phyloP scores from a whole-genome alignment of 2,329 filamentous ascomycete genomes.

The Ilyonectria mors-panacis region DNA sequence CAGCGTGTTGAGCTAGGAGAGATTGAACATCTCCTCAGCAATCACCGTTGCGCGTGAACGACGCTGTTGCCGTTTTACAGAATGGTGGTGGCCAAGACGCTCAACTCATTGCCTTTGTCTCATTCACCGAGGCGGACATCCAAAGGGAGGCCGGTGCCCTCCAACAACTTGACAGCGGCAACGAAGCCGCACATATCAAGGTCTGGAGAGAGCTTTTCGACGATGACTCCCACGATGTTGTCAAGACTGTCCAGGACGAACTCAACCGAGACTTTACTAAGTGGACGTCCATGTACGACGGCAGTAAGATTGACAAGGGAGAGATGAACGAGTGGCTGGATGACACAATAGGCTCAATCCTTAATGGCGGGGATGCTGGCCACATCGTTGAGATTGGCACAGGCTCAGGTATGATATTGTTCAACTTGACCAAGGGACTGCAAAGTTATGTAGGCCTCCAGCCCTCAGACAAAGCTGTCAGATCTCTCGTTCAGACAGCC shows the following conservation, averaged over 20 bases:
- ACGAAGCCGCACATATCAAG: constrained; percentile 10
- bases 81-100: constrained; percentile 15
- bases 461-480: constrained; percentile 39
- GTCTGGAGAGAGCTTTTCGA: constrained; percentile 41
- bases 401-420: constrained; percentile 51
- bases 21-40: constrained; percentile 29
- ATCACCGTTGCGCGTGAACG: constrained; percentile 5
- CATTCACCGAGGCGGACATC: background rate
- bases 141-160: background rate
- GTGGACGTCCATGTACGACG: constrained; percentile 54
- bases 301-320: constrained; percentile 40
- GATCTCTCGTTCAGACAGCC: constrained; percentile 35
- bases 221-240: constrained; percentile 24
- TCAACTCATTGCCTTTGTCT: constrained; percentile 25
- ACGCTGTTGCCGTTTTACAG: constrained; percentile 38
- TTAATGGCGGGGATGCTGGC: constrained; percentile 20
- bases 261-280: constrained; percentile 48
- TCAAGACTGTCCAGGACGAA: constrained; percentile 25
- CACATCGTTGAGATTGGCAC: constrained; percentile 50
- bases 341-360: constrained; percentile 45
- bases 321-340: constrained; percentile 54
- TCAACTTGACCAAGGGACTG: constrained; percentile 38
- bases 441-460: constrained; percentile 49
- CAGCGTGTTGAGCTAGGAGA: constrained; percentile 44
- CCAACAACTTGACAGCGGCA: background rate